Conservation (phyloP, 305 asterid species). For the Vinca major region DNA sequence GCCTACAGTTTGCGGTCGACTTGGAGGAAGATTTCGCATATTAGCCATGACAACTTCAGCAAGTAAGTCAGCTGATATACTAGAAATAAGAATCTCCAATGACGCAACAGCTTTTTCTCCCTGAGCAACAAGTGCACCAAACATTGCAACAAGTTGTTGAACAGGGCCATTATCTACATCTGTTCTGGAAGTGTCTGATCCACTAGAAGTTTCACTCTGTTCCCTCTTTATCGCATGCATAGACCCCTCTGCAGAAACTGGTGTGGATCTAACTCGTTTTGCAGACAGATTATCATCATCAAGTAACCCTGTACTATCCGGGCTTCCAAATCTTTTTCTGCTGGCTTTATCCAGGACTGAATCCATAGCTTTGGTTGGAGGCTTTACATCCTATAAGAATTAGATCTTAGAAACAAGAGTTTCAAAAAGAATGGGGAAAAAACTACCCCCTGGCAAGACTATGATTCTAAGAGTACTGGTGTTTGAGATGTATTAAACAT, state of each 20-base stretch:
- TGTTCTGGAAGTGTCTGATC: conserved; percentile 30
- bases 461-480: background rate
- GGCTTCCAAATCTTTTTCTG: conserved; percentile 59
- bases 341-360: conserved; percentile 32
- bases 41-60: conserved; percentile 94
- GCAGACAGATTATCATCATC: conserved; percentile 45
- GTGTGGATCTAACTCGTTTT: conserved; percentile 58
- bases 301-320: conserved; percentile 30
- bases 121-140: conserved; percentile 85
- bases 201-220: conserved; percentile 33
- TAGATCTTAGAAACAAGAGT: conserved; percentile 1
- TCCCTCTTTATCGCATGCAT: conserved; percentile 36
- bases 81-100: conserved; percentile 84
- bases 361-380: conserved; percentile 30
- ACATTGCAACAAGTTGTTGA: conserved; percentile 96
- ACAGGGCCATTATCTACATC: conserved; percentile 74
- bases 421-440: background rate
- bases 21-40: conserved; percentile 65
- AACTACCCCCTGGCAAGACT: background rate
- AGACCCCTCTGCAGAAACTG: conserved; percentile 40
- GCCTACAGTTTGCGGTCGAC: conserved; percentile 42
- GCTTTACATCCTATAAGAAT: conserved; percentile 56
- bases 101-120: conserved; percentile 81
- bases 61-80: conserved; percentile 91
- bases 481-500: conserved; percentile 5